phyloP scores from a whole-genome alignment of 1,284 basidiomycete species.

The Xerocomus nothofagi region DNA sequence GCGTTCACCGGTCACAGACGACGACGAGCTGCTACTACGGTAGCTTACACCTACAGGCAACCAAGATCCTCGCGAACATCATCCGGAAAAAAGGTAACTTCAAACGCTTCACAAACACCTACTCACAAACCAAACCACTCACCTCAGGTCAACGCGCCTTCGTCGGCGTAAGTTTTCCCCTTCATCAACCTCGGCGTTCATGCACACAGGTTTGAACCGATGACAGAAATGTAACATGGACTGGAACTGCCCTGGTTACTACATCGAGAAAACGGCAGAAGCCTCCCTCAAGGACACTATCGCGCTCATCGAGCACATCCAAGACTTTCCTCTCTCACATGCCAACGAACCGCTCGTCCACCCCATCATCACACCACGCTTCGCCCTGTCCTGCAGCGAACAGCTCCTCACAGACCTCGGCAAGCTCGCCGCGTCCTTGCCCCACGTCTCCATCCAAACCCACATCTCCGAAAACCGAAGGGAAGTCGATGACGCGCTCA shows the following conservation, averaged over 20 bases:
- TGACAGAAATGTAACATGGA: constrained; percentile 93
- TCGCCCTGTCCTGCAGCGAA: constrained; percentile 85
- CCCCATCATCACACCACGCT: constrained; percentile 92
- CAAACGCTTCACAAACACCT: neutral
- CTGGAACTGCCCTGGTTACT: constrained; percentile 63
- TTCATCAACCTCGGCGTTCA: neutral
- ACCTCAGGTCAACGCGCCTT: constrained; percentile 79
- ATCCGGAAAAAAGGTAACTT: constrained; percentile 60
- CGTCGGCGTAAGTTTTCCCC: constrained; percentile 58
- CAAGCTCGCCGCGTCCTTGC: constrained; percentile 44
- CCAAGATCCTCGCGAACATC: constrained; percentile 77
- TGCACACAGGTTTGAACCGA: constrained; percentile 2
- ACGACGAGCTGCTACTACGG: constrained; percentile 93
- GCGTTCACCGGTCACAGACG: constrained; percentile 51
- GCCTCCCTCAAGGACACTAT: constrained; percentile 61
- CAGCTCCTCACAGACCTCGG: constrained; percentile 67
- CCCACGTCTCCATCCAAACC: constrained; percentile 79
- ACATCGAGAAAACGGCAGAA: constrained; percentile 64
- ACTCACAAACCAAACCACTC: neutral
- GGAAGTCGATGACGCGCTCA: constrained; percentile 69
- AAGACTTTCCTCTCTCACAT: constrained; percentile 42
- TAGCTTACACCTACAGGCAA: constrained; percentile 78
- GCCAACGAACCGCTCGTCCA: constrained; percentile 59
- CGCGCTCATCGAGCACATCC: constrained; percentile 67
- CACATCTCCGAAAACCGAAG: constrained; percentile 84